Evolutionary conservation across 139 green algal genomes (phyloP), one percentile per base, ranked within the genome.

Genomic region (Spirogloea muscicola): DNA sequence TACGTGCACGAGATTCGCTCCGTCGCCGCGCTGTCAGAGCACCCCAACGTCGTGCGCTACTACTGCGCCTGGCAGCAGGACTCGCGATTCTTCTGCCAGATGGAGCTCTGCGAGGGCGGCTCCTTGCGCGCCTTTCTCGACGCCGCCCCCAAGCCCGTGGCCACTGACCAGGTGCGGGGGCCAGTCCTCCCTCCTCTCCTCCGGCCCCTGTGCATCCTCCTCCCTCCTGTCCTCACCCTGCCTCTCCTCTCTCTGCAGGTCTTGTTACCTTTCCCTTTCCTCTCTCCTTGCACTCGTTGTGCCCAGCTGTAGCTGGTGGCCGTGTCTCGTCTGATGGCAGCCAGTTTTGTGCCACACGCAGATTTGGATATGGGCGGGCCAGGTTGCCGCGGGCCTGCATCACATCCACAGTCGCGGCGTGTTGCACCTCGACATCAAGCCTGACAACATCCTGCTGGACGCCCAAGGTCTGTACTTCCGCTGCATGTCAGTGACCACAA

Each of bases 401-500:
- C 90, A 91, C 62, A 79, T 94, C 36, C 89, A 94, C 73, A 41
- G 21, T n/a, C 52, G 86, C 40, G 59, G 77, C 21, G 79, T 95
- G 16, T 31, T 94, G 41, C 89, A 94, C 75, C 82, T 94, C 46
- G 90, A 94, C 78, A 83, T 94, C 46, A 94, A 94, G 74, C 90
- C 90, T 4, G 90, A 93, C 31, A 94, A 94, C 79, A 79, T 94
- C 34, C 90, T 87, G 31, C 58, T 84, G n/a, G 84, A 80, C 58
- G 49, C 48, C n/a, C 59, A 78, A 16, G 72, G 72, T 77, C 40
- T 5, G 38, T n/a, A n/a, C n/a, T n/a, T n/a, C n/a, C n/a, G n/a
- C n/a, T n/a, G n/a, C n/a, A n/a, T n/a, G n/a, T n/a, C n/a, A n/a
- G n/a, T n/a, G n/a, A n/a, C n/a, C n/a, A n/a, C n/a, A n/a, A n/a